Base-by-base conservation (phyloP, 1,284 basidiomycete genomes). In the Cryptococcus depauperatus region DNA sequence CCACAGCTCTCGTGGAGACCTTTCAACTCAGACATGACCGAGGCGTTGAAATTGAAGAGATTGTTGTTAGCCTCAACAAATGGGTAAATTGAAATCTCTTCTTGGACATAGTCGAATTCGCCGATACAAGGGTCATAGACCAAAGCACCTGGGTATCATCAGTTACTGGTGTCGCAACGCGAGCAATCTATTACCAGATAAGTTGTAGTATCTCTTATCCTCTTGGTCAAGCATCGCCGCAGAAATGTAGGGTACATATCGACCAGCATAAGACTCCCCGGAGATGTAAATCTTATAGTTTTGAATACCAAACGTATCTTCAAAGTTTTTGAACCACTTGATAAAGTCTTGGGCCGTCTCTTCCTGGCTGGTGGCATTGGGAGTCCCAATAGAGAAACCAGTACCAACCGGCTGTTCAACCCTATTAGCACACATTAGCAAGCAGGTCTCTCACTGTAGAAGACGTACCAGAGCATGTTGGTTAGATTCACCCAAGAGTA, bases 361-460 rank as follows among this genome's bases (percentile, higher is more conserved):
- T 8, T 54, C 49, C 43, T 72, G 59, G 33, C 62, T 59, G 2
- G 41, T 72, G 47, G 81, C 81, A 48, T 81, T 78, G 1, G 83
- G 82, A 7, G 57, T 75, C 5, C 87, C 87, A 53, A 81, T 79
- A 1, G 82, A 82, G 62, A 82, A 89, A 1, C 87, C 87, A 0
- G 84, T 86, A 6, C 84, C 83, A 22, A 87, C 79, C 0, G 87
- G 87, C 56, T 90, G 87, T 58, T 91, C 57, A 25, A 59, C 52
- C 50, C 42, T 41, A n/a, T 10, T n/a, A 16, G 21, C 10, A 19
- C 16, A 30, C 11, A 38, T 37, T 14, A 16, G 16, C 27, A 9
- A 38, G 27, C 27, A 8, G 1, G 19, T 0, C n/a, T 13, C n/a
- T 14, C n/a, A 6, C 4, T 28, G 14, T 8, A 35, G n/a, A 21